Evolutionary conservation across 176 grass and related monocot genomes (phyloP), one percentile per base, ranked within the genome.

Genomic region (Aegilops longissima): DNA sequence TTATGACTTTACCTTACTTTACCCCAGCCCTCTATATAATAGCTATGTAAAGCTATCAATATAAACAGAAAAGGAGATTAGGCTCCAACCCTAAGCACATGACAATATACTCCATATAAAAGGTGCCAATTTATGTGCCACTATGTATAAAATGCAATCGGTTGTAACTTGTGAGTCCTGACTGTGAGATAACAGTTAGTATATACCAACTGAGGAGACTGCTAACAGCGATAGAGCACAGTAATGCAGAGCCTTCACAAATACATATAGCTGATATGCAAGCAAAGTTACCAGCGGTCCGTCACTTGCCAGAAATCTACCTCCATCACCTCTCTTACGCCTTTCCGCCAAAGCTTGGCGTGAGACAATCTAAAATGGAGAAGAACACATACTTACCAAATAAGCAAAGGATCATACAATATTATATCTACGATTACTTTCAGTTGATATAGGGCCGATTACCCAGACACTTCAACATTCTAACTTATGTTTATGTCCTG

Each of bases 311-410:
- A 95, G 82, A 75, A 95, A 97, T 86, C 87, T 90, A 86, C 93
- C 93, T 81, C 91, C 95, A 80, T 85, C 85, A 18, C 92, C 93
- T 77, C 87, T 80, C 89, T 90, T 88, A 80, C 87, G 89, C 66
- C 84, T 92, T 82, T 90, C 89, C 66, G 89, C 89, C 80, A 91
- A 92, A 63, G 87, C 87, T 93, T 97, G 93, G 51, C 76, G 75
- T 56, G 95, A 97, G 17, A 82, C 84, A 88, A 97, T 80, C 90
- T 97, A 80, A 88, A 82, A 92, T 56, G 56, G 66, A 49, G 5
- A 86, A 66, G 58, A 78, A 80, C 40, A 75, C 14, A 66, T 49
- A 90, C 17, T 91, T 64, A 80, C 35, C 47, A 82, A 49, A 6
- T 66, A 66, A 59, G 45, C 40, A 67, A 81, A 75, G 80, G 14